Evolutionary conservation across 352 stramenopile genomes (phyloP), one percentile per base, ranked within the genome.

Genomic region (Phytophthora sp.): DNA sequence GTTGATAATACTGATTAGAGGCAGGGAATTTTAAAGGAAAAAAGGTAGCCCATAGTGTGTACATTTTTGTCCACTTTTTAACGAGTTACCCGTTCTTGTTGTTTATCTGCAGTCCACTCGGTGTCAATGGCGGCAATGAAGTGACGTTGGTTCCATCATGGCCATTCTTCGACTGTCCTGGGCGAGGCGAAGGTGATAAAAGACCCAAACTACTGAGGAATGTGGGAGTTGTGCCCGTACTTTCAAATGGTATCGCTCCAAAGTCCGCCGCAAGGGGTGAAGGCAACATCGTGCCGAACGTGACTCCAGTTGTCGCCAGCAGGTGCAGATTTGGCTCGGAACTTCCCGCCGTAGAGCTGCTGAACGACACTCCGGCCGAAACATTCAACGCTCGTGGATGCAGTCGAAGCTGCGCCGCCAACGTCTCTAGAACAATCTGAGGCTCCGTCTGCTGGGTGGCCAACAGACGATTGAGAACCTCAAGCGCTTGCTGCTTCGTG

Each of bases 401-500:
- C 0, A 76, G 64, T 55, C 58, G 69, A 56, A 76, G 69, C 7
- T 60, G 42, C 6, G 51, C 21, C 2, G 59, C 69, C 44, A 76
- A 44, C 5, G 69, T 73, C 45, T 76, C 69, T 8, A 76, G 39
- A 13, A 76, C 63, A 30, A 72, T 26, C 15, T 73, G 69, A 3
- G 69, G 64, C 13, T 73, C 65, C 5, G 58, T 64, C 39, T 76
- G 46, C 27, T 67, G 53, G 18, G 57, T 50, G 44, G 59, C 38
- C 2, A 76, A 44, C n/a, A 81, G 51, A 2, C 69, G 39, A 7
- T 79, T 72, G 2, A 84, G 61, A 12, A 75, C 73, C 21, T 67
- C 41, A 0, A 69, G 59, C 2, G 82, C 79, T 9, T 86, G 67
- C 4, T 82, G 71, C 15, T 77, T 58, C 0, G 77, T 76, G 51